A percentile compares a stretch with the other conserved stretches of the same genome.
phyloP scores from a whole-genome alignment of 164 flowering plant species.

The Annona squamosa region DNA sequence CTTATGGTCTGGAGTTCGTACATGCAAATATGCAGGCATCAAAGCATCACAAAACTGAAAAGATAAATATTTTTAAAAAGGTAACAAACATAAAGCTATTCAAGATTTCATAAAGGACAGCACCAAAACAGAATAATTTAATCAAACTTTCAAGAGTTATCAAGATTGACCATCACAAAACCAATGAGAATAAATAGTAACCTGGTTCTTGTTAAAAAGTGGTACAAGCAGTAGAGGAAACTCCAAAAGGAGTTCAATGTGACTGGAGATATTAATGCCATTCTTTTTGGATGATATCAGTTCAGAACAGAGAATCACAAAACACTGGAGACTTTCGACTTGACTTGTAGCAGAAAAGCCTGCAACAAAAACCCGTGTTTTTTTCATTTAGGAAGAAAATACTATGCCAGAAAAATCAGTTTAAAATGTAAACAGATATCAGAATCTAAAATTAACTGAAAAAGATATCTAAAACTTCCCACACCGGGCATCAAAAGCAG shows the following conservation, averaged over 20 bases:
- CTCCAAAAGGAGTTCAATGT: slow-evolving; percentile 37
- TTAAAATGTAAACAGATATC: neutral
- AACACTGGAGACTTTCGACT: slow-evolving; percentile 58
- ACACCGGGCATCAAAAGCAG: neutral
- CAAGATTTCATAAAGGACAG: neutral
- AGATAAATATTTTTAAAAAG: neutral
- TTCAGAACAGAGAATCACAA: slow-evolving; percentile 43
- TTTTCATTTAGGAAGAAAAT: too few species aligned
- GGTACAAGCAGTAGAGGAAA: slow-evolving; percentile 80
- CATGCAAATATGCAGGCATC: neutral
- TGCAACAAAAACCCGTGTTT: slow-evolving; percentile 21
- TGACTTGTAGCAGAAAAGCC: slow-evolving; percentile 53
- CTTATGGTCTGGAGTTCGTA: slow-evolving; percentile 43
- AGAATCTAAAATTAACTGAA: neutral
- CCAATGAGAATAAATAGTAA: slow-evolving; percentile 9
- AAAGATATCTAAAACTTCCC: neutral
- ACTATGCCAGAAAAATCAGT: neutral
- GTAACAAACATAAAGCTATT: neutral
- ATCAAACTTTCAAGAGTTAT: neutral
- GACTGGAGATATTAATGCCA: slow-evolving; percentile 7
- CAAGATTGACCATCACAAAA: neutral
- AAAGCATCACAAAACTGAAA: neutral
- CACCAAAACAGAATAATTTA: neutral
- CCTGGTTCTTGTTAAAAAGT: slow-evolving; percentile 66
- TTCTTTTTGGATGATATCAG: slow-evolving; percentile 26